Conservation (phyloP, 805 yeast genomes). For the Millerago galiae region DNA sequence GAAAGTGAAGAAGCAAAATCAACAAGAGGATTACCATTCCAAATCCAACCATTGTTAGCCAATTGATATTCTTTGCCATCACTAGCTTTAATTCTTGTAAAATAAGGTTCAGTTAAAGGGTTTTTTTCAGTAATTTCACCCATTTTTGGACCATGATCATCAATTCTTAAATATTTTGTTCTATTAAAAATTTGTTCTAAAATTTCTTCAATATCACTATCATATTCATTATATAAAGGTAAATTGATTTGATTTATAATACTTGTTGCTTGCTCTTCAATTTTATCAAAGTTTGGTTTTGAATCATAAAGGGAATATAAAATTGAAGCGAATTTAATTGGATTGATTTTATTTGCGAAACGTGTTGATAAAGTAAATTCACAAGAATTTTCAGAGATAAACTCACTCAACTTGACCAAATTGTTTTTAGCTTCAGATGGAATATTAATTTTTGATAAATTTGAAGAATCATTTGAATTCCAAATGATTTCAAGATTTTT, state of each 20-base stretch:
- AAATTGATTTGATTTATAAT: constrained; percentile 75
- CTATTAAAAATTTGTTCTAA: constrained; percentile 68
- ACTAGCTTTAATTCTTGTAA: constrained; percentile 55
- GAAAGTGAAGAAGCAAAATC: constrained; percentile 84
- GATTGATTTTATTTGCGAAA: constrained; percentile 47
- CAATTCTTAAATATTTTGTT: constrained; percentile 69
- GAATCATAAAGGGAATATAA: constrained; percentile 32
- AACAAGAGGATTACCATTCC: constrained; percentile 92
- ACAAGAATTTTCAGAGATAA: constrained; percentile 35
- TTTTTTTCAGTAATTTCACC: constrained; percentile 53
- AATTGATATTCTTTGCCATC: constrained; percentile 60
- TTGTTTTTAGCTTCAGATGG: constrained; percentile 38
- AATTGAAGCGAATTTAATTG: constrained; percentile 44
- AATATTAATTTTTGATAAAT: constrained; percentile 31
- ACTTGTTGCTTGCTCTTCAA: constrained; percentile 35
- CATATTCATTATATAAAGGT: constrained; percentile 66
- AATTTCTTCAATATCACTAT: constrained; percentile 62
- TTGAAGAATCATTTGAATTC: constrained; percentile 14
- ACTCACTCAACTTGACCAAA: constrained; percentile 40
- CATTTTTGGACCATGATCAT: constrained; percentile 71
- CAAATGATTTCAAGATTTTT: constrained; percentile 33
- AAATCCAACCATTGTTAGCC: constrained; percentile 97
- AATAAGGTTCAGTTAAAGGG: constrained; percentile 83
- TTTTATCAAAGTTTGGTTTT: constrained; percentile 18
- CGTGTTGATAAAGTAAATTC: constrained; percentile 39